phyloP scores from a whole-genome alignment of 495 filamentous ascomycete genomes.

The Paragyromitra xinjiangensis region DNA sequence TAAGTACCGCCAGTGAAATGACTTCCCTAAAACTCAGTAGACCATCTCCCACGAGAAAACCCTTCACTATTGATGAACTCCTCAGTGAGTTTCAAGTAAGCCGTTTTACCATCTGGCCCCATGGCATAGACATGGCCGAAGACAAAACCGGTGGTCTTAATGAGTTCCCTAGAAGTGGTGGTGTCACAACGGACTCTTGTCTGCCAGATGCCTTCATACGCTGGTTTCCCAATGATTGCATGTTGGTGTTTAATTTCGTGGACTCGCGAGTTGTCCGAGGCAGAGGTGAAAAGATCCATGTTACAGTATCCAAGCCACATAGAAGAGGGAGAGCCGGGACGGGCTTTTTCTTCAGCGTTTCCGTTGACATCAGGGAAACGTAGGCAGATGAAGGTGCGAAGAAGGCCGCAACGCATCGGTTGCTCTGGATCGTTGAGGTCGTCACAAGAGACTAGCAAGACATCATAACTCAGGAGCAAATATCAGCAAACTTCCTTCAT shows the following conservation, averaged over 20 bases:
- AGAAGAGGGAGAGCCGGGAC: not conserved
- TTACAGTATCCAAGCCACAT: slow-evolving; percentile 24
- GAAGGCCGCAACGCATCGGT: slow-evolving; percentile 32
- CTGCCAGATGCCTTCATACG: slow-evolving; percentile 36
- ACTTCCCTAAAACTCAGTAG: slow-evolving; percentile 21
- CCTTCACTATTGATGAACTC: slow-evolving; percentile 37
- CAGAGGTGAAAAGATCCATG: slow-evolving; percentile 14
- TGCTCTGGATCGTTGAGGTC: slow-evolving; percentile 26
- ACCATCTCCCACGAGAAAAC: slow-evolving; percentile 34
- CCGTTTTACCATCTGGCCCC: slow-evolving; percentile 9
- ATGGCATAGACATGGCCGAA: slow-evolving; percentile 30
- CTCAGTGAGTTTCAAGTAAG: slow-evolving; percentile 28
- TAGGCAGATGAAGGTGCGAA: slow-evolving; percentile 26
- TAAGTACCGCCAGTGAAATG: not conserved
- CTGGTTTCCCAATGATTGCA: slow-evolving; percentile 26
- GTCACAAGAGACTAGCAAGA: slow-evolving; percentile 33
- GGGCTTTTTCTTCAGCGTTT: not conserved
- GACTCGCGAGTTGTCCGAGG: not conserved
- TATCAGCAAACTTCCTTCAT: not conserved
- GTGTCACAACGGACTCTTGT: slow-evolving; percentile 19
- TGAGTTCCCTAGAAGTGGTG: slow-evolving; percentile 24
- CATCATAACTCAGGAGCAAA: not conserved
- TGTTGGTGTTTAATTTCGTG: not conserved
- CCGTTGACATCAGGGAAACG: not conserved
- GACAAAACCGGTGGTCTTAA: slow-evolving; percentile 24